Evolutionary conservation across 75 land plant genomes (phyloP).

Genomic region (Pinus albicaulis): DNA sequence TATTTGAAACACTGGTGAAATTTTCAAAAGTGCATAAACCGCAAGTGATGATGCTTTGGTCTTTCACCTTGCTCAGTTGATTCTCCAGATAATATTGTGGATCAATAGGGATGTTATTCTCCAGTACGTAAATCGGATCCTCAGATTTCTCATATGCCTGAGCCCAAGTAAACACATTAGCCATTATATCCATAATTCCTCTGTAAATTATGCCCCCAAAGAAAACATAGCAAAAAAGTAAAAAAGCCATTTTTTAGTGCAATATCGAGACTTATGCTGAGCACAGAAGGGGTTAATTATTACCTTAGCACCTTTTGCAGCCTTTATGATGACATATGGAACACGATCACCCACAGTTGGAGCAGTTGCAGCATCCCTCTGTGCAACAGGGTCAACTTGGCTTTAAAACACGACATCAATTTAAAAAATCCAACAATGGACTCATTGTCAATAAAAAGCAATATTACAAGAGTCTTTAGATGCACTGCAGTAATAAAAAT

Average conservation of each 20-base stretch:
- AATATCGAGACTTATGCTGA: not conserved
- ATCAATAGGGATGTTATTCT: conserved; percentile 97
- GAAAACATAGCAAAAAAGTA: not conserved
- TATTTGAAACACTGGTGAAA: not conserved
- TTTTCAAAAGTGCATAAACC: not conserved
- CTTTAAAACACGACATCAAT: not conserved
- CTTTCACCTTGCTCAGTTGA: conserved; percentile 89
- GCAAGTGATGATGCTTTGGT: not conserved
- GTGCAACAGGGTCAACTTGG: not conserved
- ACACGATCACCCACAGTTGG: conserved; percentile 99
- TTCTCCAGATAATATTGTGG: conserved; percentile 95
- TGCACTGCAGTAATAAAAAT: not conserved
- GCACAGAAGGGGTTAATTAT: not conserved
- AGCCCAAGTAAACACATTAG: not conserved
- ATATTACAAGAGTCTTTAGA: not conserved
- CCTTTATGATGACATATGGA: conserved; percentile 96
- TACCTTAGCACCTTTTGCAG: conserved; percentile 99
- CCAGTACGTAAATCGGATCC: conserved; percentile 97
- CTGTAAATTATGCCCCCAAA: not conserved
- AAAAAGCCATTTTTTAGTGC: not conserved
- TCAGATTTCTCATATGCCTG: conserved; percentile 99
- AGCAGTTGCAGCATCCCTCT: conserved; percentile 99
- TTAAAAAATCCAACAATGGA: not conserved
- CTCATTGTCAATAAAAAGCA: not conserved
- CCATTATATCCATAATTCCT: not conserved